Base-by-base conservation (phyloP, 2,329 filamentous ascomycete genomes). In the Hypoxylon sp. region DNA sequence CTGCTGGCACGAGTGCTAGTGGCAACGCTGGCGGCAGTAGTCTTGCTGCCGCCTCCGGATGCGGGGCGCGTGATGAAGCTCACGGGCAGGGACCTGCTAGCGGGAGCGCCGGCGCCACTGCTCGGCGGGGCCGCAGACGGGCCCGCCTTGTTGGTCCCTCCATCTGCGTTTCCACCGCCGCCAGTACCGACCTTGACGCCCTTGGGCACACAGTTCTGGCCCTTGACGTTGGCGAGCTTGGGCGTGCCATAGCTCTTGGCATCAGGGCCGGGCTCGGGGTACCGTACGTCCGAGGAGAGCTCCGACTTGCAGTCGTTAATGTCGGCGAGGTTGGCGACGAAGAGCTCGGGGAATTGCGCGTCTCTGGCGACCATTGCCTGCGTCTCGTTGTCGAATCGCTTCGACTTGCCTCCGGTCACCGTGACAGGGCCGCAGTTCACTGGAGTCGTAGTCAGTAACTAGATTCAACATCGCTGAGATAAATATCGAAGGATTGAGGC, bases 401-500 rank as follows among this genome's bases (percentile, higher is more conserved):
- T 71, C 6, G 60, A 46, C 33, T 60, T 65, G 3, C 67, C 67
- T 42, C 68, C 69, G 1, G 79, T 78, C 40, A 92, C 78, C 1
- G 80, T 81, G 49, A 91, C 74, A 0, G 87, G 85, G 2, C 85
- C 86, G 63, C 89, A 92, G 76, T 91, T 31, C 26, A 47, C n/a
- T n/a, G n/a, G n/a, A n/a, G n/a, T n/a, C n/a, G n/a, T n/a, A n/a
- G n/a, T n/a, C n/a, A n/a, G n/a, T n/a, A n/a, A n/a, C n/a, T n/a
- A n/a, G n/a, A n/a, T n/a, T n/a, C n/a, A n/a, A n/a, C n/a, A n/a
- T n/a, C n/a, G n/a, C n/a, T n/a, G n/a, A n/a, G n/a, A n/a, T n/a
- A n/a, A n/a, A n/a, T n/a, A n/a, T n/a, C n/a, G n/a, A n/a, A n/a
- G n/a, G n/a, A n/a, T 41, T 41, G 8, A 41, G 6, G 17, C 10